Conservation (phyloP, 495 filamentous ascomycete species). For the Penicillium malachiteum region DNA sequence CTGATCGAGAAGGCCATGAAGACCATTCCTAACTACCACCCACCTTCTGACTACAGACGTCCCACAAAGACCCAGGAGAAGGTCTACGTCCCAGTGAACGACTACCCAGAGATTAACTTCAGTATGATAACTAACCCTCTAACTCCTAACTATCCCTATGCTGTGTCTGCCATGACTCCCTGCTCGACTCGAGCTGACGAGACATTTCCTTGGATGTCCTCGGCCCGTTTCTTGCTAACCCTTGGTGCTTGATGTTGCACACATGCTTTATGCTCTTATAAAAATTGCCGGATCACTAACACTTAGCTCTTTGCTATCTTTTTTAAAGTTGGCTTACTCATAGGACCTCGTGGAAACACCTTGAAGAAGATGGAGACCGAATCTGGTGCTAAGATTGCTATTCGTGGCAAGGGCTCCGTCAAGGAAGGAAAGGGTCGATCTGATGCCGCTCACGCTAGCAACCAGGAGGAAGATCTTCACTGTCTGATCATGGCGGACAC, state of each 20-base stretch:
- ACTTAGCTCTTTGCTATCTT: constrained; percentile 72
- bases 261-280: constrained; percentile 13
- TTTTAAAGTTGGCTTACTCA: constrained; percentile 98
- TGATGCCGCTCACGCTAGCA: constrained; percentile 97
- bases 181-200: constrained; percentile 50
- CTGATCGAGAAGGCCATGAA: constrained; percentile 97
- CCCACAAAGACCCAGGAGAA: constrained; percentile 99
- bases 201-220: constrained; percentile 34
- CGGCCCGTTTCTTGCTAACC: constrained; percentile 60
- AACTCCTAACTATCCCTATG: constrained; percentile 67
- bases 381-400: constrained; percentile 96
- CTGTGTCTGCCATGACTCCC: constrained; percentile 47
- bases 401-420: constrained; percentile 98
- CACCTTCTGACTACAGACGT: constrained; percentile 93
- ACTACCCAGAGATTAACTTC: constrained; percentile 99
- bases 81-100: constrained; percentile 99
- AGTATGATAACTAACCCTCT: constrained; percentile 99
- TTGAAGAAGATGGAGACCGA: constrained; percentile 99
- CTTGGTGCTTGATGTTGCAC: constrained; percentile 45
- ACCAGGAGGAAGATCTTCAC: constrained; percentile 99
- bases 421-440: constrained; percentile 99
- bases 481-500: constrained; percentile 99
- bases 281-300: constrained; percentile 71
- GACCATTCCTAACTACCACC: constrained; percentile 96
- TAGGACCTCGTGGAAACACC: constrained; percentile 98